Percentiles rank a stretch among this genome's conserved stretches.
These are phyloP conservation scores for Hibiscus syriacus DNA, from an alignment of 345 rosid genomes.

Conservation along the genomic window DNA sequence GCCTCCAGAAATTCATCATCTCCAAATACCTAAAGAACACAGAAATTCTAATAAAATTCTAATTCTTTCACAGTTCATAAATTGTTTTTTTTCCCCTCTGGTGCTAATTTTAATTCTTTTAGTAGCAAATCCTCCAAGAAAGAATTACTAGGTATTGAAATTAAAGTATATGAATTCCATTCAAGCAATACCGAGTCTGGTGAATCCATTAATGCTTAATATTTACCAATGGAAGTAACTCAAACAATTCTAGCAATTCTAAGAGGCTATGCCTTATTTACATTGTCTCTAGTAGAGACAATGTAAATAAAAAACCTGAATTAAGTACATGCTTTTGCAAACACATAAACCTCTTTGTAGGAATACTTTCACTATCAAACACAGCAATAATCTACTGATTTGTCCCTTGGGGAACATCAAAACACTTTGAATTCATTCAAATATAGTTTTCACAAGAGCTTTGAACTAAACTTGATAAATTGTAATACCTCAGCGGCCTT, in stretches of 20 bases:
- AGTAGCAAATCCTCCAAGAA: not conserved
- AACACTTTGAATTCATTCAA: not conserved
- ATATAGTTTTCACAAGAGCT: not conserved
- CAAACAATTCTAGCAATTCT: not conserved
- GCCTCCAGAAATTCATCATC: conserved; percentile 51
- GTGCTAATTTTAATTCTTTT: not conserved
- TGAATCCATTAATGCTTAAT: not conserved
- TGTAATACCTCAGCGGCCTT: conserved; percentile 54
- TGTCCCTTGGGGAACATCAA: not conserved
- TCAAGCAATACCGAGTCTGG: not conserved
- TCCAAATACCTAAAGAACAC: conserved; percentile 40
- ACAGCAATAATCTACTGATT: not conserved
- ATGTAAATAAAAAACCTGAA: not conserved
- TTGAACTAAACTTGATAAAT: not conserved
- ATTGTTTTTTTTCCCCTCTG: too few relatives aligned
- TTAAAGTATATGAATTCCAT: not conserved
- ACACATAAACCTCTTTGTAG: not conserved
- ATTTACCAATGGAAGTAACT: not conserved
- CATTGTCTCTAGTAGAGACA: not conserved
- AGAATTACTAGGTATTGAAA: not conserved
- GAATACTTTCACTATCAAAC: not conserved
- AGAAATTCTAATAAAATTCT: not conserved
- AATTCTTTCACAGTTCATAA: not conserved
- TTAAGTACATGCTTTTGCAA: not conserved
- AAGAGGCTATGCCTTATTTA: not conserved